A percentile compares a stretch with the other conserved stretches of the same genome.
These are phyloP conservation scores for Fusarium nanum DNA, from an alignment of 2,329 filamentous ascomycete species.

Conservation along the genomic window DNA sequence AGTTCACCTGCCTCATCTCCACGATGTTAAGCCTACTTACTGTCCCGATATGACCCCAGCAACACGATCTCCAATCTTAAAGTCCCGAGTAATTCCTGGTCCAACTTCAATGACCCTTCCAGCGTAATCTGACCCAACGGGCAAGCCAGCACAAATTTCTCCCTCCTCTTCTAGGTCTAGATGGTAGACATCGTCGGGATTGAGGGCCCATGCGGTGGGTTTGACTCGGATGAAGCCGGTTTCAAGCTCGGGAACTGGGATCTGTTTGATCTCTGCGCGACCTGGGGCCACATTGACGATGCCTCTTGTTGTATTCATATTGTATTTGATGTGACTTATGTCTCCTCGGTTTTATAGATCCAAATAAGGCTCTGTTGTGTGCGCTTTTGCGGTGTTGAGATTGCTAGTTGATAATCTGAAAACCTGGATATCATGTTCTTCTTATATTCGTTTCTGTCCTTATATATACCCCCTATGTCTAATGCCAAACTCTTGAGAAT, in stretches of 20 bases:
- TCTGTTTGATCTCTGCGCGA: neutral
- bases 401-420: neutral
- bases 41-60: constrained; percentile 23
- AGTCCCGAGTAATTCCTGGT: constrained; percentile 48
- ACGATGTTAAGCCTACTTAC: neutral
- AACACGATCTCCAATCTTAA: constrained; percentile 61
- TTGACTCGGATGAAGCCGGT: neutral
- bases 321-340: neutral
- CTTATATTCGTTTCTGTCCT: neutral
- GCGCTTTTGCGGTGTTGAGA: neutral
- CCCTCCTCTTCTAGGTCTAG: constrained; percentile 1
- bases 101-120: constrained; percentile 61
- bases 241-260: neutral
- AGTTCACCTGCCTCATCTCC: accelerated
- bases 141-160: constrained; percentile 15
- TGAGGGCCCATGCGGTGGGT: constrained; percentile 1
- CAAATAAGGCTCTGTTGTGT: neutral
- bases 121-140: constrained; percentile 59
- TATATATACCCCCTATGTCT: accelerated
- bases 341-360: neutral
- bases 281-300: neutral
- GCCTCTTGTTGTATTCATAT: neutral
- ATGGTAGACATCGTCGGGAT: constrained; percentile 8
- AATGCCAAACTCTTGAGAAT: accelerated
- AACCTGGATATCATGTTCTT: neutral